Conservation (phyloP, 306 rosid species). For the Quercus variabilis region DNA sequence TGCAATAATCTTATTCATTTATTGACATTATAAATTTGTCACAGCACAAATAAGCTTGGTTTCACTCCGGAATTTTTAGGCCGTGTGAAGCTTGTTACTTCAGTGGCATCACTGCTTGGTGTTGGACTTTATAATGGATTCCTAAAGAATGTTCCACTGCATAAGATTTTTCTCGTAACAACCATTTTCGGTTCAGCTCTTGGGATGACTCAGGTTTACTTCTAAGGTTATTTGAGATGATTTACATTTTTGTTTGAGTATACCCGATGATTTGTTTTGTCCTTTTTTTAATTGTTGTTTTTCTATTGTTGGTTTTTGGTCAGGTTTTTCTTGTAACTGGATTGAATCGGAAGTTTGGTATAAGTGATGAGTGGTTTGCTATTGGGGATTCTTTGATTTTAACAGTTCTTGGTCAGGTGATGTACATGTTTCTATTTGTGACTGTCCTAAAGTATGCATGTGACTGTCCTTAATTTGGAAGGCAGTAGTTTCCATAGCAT, state of each 20-base stretch:
- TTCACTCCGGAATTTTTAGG: conserved; percentile 92
- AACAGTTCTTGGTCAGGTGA: conserved; percentile 93
- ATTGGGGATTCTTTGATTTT: conserved; percentile 93
- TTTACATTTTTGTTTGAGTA: conserved; percentile 6
- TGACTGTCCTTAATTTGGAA: neutral
- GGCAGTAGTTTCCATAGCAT: neutral
- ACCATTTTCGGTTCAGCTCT: conserved; percentile 72
- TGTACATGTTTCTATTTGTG: conserved; percentile 5
- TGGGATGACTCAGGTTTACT: conserved; percentile 90
- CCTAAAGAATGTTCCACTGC: conserved; percentile 74
- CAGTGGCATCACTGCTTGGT: conserved; percentile 87
- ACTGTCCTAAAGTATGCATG: conserved; percentile 19
- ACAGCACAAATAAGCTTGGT: conserved; percentile 91
- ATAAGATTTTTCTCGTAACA: conserved; percentile 69
- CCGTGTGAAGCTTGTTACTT: conserved; percentile 92
- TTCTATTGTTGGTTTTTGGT: conserved; percentile 7
- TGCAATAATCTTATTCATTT: conserved; percentile 6
- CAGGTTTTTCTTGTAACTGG: conserved; percentile 92
- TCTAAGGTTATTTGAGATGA: neutral
- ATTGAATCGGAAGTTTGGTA: conserved; percentile 71
- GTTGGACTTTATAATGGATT: conserved; percentile 93
- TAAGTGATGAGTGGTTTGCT: conserved; percentile 95
- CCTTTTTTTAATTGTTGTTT: neutral
- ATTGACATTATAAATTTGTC: conserved; percentile 14
- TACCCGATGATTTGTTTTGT: neutral